phyloP scores from a whole-genome alignment of 345 rosid species.

The Syzygium aqueum region DNA sequence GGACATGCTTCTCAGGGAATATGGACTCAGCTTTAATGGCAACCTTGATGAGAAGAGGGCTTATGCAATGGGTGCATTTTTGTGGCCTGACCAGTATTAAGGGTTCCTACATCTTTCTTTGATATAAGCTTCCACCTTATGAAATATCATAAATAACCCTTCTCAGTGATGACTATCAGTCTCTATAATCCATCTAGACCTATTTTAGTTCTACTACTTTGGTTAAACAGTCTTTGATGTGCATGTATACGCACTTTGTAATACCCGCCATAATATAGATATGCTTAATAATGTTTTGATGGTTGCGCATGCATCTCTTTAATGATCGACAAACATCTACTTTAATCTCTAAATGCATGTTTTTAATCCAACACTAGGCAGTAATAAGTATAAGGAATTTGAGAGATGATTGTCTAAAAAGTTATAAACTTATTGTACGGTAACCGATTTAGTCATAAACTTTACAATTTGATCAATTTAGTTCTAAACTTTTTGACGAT shows the following conservation, averaged over 20 bases:
- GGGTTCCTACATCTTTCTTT: background rate
- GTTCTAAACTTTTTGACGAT: background rate
- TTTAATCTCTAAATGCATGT: background rate
- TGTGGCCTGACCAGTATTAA: constrained; percentile 49
- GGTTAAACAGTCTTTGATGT: background rate
- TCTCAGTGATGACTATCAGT: background rate
- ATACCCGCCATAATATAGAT: background rate
- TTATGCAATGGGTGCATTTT: constrained; percentile 48
- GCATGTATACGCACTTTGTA: background rate
- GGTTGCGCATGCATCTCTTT: background rate
- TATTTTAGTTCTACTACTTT: background rate
- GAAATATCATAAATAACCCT: background rate
- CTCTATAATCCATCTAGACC: background rate
- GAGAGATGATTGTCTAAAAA: background rate
- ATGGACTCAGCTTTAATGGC: constrained; percentile 35
- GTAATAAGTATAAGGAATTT: background rate
- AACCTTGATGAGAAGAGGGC: constrained; percentile 42
- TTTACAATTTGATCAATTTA: background rate
- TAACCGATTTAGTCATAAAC: accelerated
- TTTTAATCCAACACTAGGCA: background rate
- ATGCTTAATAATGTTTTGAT: background rate
- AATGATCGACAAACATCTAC: background rate
- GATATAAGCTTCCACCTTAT: background rate
- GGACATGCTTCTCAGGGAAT: constrained; percentile 44
- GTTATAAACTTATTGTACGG: background rate